Evolutionary conservation across 2,329 filamentous ascomycete species (phyloP), one percentile per base, ranked within the genome.

Genomic region (Claviceps fusiformis): DNA sequence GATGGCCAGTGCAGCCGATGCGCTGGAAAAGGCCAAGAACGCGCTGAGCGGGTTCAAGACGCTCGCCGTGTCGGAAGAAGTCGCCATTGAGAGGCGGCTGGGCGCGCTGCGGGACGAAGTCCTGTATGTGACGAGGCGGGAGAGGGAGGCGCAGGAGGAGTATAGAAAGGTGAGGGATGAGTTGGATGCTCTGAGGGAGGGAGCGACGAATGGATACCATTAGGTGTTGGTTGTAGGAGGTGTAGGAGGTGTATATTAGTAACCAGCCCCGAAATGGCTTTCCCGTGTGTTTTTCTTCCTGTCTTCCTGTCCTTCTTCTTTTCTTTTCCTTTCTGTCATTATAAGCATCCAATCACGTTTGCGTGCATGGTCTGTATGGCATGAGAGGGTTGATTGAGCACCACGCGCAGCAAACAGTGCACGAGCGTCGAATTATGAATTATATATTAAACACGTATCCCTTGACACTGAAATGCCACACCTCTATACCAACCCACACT

Each of bases 141-240:
- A 97, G 73, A 78, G 91, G 56, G 89, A 96, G 71, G 90, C 89
- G 7, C 93, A 98, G 71, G 90, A 96, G 60, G 68, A 86, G 63
- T 98, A 93, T 67, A 80, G 87, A 62, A 74, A 73, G 59, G 80
- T 83, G 57, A 89, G 80, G 70, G 88, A 90, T 50, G 93, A 97
- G 74, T 69, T 96, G 61, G 81, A 84, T 50, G 73, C 71, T 54
- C 71, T 95, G 61, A 68, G 64, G 58, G 61, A 61, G 52, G 63
- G 60, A 13, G 61, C 59, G 37, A 59, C 65, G 50, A 70, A 70
- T 54, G 73, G 73, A 41, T 68, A 70, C 62, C 67, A 72, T n/a
- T 75, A 66, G 11, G 50, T 46, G 46, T 37, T 49, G 7, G 37
- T 41, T 35, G 46, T 9, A n/a, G 13, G 33, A 41, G 48, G n/a